Base-by-base conservation (phyloP, 2,329 filamentous ascomycete genomes). In the Rasamsonia emersonii region DNA sequence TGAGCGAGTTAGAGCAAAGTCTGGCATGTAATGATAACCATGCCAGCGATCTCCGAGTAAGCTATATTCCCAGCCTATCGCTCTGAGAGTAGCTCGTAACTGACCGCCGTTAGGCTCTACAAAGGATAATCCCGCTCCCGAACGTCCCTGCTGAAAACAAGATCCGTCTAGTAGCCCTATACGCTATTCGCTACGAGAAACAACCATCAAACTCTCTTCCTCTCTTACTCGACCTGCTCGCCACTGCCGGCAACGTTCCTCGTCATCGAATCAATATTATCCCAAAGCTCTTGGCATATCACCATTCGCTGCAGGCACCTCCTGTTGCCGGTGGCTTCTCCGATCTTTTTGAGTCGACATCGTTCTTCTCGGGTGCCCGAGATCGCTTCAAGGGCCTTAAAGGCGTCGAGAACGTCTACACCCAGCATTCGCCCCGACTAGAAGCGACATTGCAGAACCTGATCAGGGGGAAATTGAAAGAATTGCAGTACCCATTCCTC, bases 351-450 rank as follows among this genome's bases (percentile, higher is more conserved):
- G 88, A 96, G 50, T 82, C 85, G 0, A 76, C 81, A 0, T 89
- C 86, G 4, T 89, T 98, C 42, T 94, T 98, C 59, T 84, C 85
- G 1, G 84, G 84, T 9, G 86, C 88, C 8, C 74, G 86, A 23
- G 85, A 81, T 50, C 78, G 88, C 4, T 86, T 98, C 58, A 94
- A 93, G 51, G 91, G 91, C 0, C 70, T 98, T 9, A 95, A 96
- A 53, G 91, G 91, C 2, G 91, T 98, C 1, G 93, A 98, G 57
- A 98, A 98, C 48, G 91, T 98, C 17, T 98, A 98, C 57, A 98
- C 91, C 0, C 93, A 98, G 56, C 91, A 98, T 58, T 93, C 86
- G 4, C 86, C 93, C 0, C 72, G 86, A 14, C 61, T 98, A 10
- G 88, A 95, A 56, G 74, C 75, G 15, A 96, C 86, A 1, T 64